A percentile compares a stretch with the other conserved stretches of the same genome.
Conservation (phyloP, 192 early-diverging fungal species). For the Backusella circina region DNA sequence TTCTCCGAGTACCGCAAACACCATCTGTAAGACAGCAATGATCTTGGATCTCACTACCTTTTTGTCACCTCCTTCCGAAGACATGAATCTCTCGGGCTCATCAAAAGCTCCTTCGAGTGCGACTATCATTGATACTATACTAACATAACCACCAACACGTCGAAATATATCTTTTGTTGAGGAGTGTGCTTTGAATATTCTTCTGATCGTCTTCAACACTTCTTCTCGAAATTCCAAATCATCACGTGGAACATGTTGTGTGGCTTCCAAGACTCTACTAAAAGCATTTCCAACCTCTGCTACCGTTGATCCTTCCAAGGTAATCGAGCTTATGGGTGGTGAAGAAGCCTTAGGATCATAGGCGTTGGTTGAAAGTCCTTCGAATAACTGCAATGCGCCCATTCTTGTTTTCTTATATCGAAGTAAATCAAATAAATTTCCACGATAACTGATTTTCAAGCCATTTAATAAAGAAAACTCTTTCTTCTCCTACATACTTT, state of each 20-base stretch:
- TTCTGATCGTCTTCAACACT: conserved; percentile 47
- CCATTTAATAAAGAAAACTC: neutral
- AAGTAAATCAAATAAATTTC: conserved; percentile 54
- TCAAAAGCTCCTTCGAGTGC: conserved; percentile 49
- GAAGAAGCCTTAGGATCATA: conserved; percentile 20
- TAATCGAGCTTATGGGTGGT: neutral
- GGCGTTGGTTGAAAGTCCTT: conserved; percentile 44
- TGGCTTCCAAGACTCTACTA: conserved; percentile 53
- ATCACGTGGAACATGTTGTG: conserved; percentile 46
- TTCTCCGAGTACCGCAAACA: conserved; percentile 48
- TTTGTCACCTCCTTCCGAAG: conserved; percentile 7
- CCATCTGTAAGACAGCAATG: conserved; percentile 38
- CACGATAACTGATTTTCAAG: conserved; percentile 35
- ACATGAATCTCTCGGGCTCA: neutral
- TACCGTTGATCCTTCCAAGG: neutral
- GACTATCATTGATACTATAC: conserved; percentile 54
- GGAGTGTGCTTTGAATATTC: conserved; percentile 43
- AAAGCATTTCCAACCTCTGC: conserved; percentile 43
- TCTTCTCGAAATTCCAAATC: conserved; percentile 58
- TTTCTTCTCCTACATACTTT: neutral
- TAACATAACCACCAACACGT: conserved; percentile 55
- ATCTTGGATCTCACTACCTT: conserved; percentile 26
- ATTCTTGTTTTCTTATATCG: conserved; percentile 50
- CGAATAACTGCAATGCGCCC: conserved; percentile 45
- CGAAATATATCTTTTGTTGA: conserved; percentile 55